Evolutionary conservation across 257 asterid genomes (phyloP).

Genomic region (Plantago ovata): DNA sequence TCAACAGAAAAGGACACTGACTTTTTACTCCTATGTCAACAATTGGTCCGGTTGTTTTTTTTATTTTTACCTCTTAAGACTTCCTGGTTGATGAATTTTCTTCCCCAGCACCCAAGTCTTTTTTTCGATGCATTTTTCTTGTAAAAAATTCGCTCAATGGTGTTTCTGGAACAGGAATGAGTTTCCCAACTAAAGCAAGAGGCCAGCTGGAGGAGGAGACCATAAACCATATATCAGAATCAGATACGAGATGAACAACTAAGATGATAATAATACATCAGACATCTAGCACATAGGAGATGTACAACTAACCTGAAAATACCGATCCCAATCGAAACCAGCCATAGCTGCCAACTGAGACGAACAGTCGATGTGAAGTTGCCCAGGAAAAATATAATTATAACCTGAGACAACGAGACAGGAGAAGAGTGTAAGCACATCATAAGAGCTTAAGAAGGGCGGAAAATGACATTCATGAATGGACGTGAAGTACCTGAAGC

Average conservation of each 20-base stretch:
- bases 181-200: conserved; percentile 54
- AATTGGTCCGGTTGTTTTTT: not conserved
- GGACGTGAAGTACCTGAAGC: conserved; percentile 58
- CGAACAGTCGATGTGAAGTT: conserved; percentile 65
- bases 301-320: conserved; percentile 48
- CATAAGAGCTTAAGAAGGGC: not conserved
- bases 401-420: conserved; percentile 38
- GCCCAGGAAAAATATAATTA: conserved; percentile 82
- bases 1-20: not conserved
- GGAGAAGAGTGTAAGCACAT: conserved; percentile 8
- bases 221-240: conserved; percentile 1
- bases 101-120: conserved; percentile 21
- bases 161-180: conserved; percentile 50
- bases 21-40: not conserved
- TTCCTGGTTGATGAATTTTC: not conserved
- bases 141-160: conserved; percentile 38
- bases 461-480: not conserved
- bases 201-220: conserved; percentile 43
- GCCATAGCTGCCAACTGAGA: conserved; percentile 89
- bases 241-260: conserved; percentile 8
- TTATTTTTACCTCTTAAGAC: not conserved
- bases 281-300: too few relatives aligned
- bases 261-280: not conserved
- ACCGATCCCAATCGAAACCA: conserved; percentile 75
- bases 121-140: conserved; percentile 16